These are phyloP conservation scores for Hypomontagnella monticulosa DNA, from an alignment of 495 filamentous ascomycete species.

Conservation along the genomic window DNA sequence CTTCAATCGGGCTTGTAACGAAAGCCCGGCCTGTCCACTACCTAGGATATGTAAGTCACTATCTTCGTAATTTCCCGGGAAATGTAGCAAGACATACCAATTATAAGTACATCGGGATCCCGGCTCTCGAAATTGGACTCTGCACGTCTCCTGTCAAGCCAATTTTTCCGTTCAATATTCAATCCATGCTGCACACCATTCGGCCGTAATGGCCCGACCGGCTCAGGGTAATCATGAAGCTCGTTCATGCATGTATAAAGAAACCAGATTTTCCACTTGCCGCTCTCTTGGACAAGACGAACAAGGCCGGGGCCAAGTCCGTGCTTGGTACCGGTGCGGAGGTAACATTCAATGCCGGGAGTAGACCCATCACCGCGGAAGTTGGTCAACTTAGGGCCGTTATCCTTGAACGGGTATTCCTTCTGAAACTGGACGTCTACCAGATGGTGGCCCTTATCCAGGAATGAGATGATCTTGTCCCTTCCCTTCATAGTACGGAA, in stretches of 20 bases:
- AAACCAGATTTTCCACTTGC: constrained; percentile 71
- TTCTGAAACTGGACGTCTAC: constrained; percentile 60
- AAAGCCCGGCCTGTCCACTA: constrained; percentile 68
- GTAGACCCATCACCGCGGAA: constrained; percentile 59
- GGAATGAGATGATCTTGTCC: constrained; percentile 60
- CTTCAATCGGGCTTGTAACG: constrained; percentile 74
- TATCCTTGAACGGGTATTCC: constrained; percentile 50
- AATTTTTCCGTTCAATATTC: constrained; percentile 61
- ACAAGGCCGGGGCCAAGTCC: constrained; percentile 68
- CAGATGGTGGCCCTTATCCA: constrained; percentile 54
- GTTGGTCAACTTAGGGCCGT: constrained; percentile 56
- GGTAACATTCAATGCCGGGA: constrained; percentile 62
- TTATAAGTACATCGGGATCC: constrained; percentile 72
- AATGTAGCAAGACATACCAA: constrained; percentile 60
- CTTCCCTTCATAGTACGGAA: constrained; percentile 66
- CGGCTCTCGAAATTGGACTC: constrained; percentile 64
- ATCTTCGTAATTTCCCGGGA: not conserved
- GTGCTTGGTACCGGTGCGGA: constrained; percentile 60
- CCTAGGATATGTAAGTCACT: constrained; percentile 47
- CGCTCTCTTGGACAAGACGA: constrained; percentile 60
- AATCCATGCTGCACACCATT: constrained; percentile 63
- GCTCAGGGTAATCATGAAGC: constrained; percentile 63
- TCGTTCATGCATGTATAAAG: constrained; percentile 68
- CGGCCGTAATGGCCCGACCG: constrained; percentile 56
- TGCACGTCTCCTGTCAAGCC: constrained; percentile 68